Conservation (phyloP, 306 rosid species). For the Boehmeria nivea region DNA sequence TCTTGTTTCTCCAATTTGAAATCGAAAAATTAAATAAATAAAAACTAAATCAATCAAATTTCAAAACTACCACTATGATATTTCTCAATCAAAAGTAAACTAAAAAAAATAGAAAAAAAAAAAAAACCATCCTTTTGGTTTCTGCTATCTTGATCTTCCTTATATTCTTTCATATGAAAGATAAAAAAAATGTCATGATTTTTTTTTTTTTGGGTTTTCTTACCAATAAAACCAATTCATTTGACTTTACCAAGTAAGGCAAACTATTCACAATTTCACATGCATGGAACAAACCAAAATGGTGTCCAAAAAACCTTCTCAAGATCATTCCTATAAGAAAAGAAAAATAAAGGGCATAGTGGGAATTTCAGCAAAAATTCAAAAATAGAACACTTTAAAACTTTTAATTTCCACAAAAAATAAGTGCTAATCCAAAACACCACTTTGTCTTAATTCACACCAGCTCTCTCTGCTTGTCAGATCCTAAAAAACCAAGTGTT, state of each 20-base stretch:
- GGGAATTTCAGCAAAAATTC: not conserved
- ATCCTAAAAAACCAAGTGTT: conserved; percentile 19
- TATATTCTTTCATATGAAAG: too few species aligned
- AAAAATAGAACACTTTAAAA: not conserved
- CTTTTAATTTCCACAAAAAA: conserved; percentile 14
- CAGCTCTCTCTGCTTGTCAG: conserved; percentile 14
- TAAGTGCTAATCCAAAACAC: conserved; percentile 10
- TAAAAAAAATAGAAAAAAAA: too few species aligned
- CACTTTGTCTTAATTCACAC: conserved; percentile 3
- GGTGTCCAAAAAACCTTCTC: not conserved
- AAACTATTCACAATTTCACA: not conserved
- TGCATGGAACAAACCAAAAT: not conserved
- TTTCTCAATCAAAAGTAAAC: too few species aligned
- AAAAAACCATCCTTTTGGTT: too few species aligned
- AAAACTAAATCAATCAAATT: too few species aligned
- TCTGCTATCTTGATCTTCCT: too few species aligned
- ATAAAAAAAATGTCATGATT: too few species aligned
- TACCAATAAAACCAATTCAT: not conserved
- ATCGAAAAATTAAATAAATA: not conserved
- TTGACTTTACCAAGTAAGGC: not conserved
- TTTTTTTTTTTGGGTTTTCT: too few species aligned
- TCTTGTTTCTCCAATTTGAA: not conserved
- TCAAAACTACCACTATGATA: too few species aligned
- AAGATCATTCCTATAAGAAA: too few species aligned
- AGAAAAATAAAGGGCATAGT: conserved; percentile 5